Evolutionary conservation across 345 rosid genomes (phyloP).

Genomic region (Rhodomyrtus tomentosa): DNA sequence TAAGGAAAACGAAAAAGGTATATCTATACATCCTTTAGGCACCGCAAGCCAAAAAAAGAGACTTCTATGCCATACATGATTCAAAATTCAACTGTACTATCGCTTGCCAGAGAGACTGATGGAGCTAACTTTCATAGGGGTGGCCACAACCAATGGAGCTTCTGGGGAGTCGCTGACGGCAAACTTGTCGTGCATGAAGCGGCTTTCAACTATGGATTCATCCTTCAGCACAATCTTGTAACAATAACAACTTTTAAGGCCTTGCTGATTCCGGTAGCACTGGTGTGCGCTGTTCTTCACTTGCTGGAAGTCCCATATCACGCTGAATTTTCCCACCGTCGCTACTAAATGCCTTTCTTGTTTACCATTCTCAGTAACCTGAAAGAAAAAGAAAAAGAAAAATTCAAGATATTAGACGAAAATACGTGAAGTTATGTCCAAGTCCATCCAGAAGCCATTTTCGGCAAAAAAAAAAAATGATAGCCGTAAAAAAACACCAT

Average conservation of each 20-base stretch:
- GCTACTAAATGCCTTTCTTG: constrained; percentile 90
- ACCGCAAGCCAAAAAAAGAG: background rate
- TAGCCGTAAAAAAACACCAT: background rate
- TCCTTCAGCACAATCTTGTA: constrained; percentile 88
- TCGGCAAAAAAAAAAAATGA: background rate
- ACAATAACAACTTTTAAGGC: constrained; percentile 93
- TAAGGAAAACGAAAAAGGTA: background rate
- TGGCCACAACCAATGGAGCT: constrained; percentile 93
- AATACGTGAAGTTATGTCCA: background rate
- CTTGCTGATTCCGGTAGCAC: constrained; percentile 83
- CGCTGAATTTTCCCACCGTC: constrained; percentile 91
- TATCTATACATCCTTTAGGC: background rate
- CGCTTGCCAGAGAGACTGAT: constrained; percentile 76
- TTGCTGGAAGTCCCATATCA: constrained; percentile 93
- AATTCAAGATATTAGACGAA: background rate
- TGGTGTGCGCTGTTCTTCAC: constrained; percentile 84
- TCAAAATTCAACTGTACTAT: background rate
- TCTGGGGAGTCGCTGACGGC: constrained; percentile 68
- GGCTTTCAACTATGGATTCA: constrained; percentile 84
- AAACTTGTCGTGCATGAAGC: constrained; percentile 90
- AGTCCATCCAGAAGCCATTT: background rate
- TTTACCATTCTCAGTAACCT: constrained; percentile 90
- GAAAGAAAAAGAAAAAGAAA: constrained; percentile 1
- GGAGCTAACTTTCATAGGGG: constrained; percentile 92
- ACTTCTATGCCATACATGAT: background rate